Base-by-base conservation (phyloP, 768 basidiomycete species). In the Boletus sp. region DNA sequence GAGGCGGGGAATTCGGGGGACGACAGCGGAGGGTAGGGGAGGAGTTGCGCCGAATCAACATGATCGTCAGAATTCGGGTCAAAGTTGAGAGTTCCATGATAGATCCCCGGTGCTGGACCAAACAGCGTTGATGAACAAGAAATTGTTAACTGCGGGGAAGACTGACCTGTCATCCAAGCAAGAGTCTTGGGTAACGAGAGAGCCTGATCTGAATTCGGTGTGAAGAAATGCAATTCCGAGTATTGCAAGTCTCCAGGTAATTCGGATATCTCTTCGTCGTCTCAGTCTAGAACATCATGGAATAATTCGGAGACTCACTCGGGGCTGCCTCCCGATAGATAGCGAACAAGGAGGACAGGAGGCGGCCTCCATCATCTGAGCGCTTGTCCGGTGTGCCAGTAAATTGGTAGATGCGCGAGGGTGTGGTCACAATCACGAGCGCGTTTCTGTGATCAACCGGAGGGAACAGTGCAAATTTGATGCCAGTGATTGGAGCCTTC, bases 131-230 rank as follows among this genome's bases (percentile, higher is more conserved):
- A 51, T 54, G 19, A 60, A 23, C 41, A 53, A 53, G 45, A 47
- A 11, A 47, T 41, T 8, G 23, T 25, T 14, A 25, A 2, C 15
- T 1, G 0, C 4, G 3, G 21, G 11, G 3, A 47, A 30, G 19
- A 61, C 83, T 60, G 51, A 92, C 95, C 84, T 46, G 93, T 96
- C 76, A 96, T 79, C 96, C 96, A 98, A 5, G 93, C 96, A 60
- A 97, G 75, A 25, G 76, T 78, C 62, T 79, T 85, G 1, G 93
- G 88, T 30, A 89, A 67, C 14, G 85, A 85, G 33, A 82, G 73
- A 19, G 82, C 81, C 71, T 89, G 84, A 60, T 83, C 83, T 19
- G 88, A 75, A 67, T 87, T 83, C 0, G 81, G 80, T 8, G 85
- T 85, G 65, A 80, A 95, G 58, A 92, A 85, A 55, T 90, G 87